These are phyloP conservation scores for Fusarium drepaniforme DNA, from an alignment of 2,329 filamentous ascomycete species.

Conservation along the genomic window DNA sequence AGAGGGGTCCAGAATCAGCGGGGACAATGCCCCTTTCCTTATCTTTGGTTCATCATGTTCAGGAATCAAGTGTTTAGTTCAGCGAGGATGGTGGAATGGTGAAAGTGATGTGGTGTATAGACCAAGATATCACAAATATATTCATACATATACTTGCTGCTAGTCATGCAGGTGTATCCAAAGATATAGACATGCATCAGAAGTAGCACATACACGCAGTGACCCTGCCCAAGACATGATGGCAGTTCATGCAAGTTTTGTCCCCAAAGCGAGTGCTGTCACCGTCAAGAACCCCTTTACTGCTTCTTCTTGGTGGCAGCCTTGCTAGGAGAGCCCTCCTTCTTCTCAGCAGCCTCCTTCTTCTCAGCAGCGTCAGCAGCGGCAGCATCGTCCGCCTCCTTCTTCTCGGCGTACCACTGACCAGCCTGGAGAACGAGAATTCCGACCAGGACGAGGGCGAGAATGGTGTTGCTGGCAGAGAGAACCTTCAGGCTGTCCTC, in stretches of 20 bases:
- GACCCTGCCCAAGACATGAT: background rate
- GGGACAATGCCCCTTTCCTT: background rate
- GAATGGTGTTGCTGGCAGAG: conserved; percentile 94
- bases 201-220: background rate
- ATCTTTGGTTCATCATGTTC: background rate
- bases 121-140: background rate
- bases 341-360: conserved; percentile 51
- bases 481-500: conserved; percentile 94
- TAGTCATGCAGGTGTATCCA: background rate
- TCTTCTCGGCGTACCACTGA: conserved; percentile 98
- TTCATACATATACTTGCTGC: conserved; percentile 7
- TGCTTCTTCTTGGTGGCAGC: conserved; percentile 53
- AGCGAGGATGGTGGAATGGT: background rate
- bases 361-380: conserved; percentile 69
- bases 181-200: background rate
- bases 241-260: conserved; percentile 1
- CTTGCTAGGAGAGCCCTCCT: conserved; percentile 48
- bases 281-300: conserved; percentile 29
- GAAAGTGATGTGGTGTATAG: background rate
- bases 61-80: background rate
- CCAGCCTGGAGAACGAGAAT: conserved; percentile 94
- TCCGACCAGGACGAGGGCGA: conserved; percentile 91
- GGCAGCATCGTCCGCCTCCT: conserved; percentile 84
- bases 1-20: background rate
- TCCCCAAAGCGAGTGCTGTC: background rate